These are phyloP conservation scores for Exophiala sp. DNA, from an alignment of 2,329 filamentous ascomycete genomes.

Conservation along the genomic window DNA sequence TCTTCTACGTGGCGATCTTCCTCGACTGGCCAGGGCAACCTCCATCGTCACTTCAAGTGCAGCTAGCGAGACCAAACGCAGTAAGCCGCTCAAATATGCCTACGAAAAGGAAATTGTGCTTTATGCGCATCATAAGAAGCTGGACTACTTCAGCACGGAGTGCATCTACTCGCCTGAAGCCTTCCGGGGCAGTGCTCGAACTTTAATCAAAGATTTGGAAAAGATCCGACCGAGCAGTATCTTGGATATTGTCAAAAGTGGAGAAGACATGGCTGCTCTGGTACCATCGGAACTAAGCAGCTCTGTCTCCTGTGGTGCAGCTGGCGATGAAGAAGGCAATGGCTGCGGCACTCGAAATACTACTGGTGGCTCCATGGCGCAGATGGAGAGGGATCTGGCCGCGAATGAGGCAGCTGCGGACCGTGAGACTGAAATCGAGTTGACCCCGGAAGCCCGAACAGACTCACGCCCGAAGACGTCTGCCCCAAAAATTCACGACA, in stretches of 20 bases:
- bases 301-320: constrained; percentile 31
- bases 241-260: constrained; percentile 87
- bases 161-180: constrained; percentile 98
- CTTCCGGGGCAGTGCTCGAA: constrained; percentile 86
- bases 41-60: constrained; percentile 79
- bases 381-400: constrained; percentile 71
- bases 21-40: constrained; percentile 80
- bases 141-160: constrained; percentile 98
- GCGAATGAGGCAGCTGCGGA: constrained; percentile 58
- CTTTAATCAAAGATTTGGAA: constrained; percentile 91
- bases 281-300: constrained; percentile 60
- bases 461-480: constrained; percentile 20
- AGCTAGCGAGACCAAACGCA: constrained; percentile 85
- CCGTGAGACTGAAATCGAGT: constrained; percentile 65
- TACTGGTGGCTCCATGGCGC: constrained; percentile 73
- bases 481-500: constrained; percentile 26
- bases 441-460: constrained; percentile 16
- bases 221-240: constrained; percentile 91
- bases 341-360: constrained; percentile 72
- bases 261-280: constrained; percentile 92
- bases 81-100: constrained; percentile 95
- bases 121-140: constrained; percentile 92
- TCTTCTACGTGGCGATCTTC: constrained; percentile 81
- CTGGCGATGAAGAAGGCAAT: constrained; percentile 46
- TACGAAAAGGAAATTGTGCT: constrained; percentile 99